phyloP scores from a whole-genome alignment of 164 flowering plant genomes.

The Liquidambar formosana region DNA sequence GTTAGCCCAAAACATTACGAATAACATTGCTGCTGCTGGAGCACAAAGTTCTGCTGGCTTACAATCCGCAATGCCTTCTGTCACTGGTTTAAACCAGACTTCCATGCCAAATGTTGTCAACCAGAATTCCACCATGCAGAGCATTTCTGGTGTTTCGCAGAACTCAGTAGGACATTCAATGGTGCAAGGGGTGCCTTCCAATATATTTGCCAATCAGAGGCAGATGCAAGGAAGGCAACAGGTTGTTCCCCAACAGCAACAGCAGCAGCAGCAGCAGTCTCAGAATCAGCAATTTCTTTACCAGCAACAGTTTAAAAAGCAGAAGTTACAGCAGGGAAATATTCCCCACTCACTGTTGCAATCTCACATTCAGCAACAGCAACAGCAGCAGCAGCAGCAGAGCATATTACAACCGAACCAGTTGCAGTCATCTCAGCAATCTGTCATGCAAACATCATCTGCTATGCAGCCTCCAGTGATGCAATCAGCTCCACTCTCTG shows the following conservation, averaged over 20 bases:
- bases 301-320: conserved; percentile 44
- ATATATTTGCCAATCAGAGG: conserved; percentile 65
- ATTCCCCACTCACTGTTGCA: conserved; percentile 45
- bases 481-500: conserved; percentile 47
- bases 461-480: conserved; percentile 53
- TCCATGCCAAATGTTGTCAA: conserved; percentile 45
- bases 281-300: conserved; percentile 42
- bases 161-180: conserved; percentile 48
- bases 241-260: conserved; percentile 47
- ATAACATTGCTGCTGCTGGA: conserved; percentile 45
- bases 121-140: conserved; percentile 55
- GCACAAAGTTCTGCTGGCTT: conserved; percentile 53
- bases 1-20: conserved; percentile 48
- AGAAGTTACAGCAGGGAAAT: conserved; percentile 54
- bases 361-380: conserved; percentile 70
- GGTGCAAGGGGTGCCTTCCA: conserved; percentile 58
- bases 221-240: conserved; percentile 75
- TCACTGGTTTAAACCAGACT: conserved; percentile 45
- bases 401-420: conserved; percentile 55
- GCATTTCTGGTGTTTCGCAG: conserved; percentile 52
- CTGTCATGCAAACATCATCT: conserved; percentile 54
- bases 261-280: conserved; percentile 47
- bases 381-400: conserved; percentile 47
- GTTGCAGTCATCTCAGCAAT: conserved; percentile 66
- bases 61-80: conserved; percentile 42